Evolutionary conservation across 345 rosid genomes (phyloP), one percentile per base, ranked within the genome.

Genomic region (Conringia planisiliqua): DNA sequence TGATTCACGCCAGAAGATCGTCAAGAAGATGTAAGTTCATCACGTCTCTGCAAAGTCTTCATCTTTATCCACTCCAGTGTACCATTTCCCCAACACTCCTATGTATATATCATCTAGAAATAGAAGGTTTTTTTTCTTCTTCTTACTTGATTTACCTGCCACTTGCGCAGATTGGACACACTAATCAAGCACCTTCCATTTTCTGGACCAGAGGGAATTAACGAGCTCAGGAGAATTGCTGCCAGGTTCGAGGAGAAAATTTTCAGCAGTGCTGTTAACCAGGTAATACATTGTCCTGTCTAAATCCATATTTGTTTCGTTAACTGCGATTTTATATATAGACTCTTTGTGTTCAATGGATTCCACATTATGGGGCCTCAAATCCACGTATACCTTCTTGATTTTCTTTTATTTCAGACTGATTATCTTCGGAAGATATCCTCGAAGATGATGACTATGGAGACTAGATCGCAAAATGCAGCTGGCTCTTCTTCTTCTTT

Each of bases 351-450:
- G 46, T 16, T 18, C 42, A 30, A 2, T 72, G 20, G 62, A 26
- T n/a, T 47, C 10, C 32, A 51, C 43, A 30, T 6, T 44, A 46
- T n/a, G 50, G 50, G 50, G 20, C 1, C 7, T 6, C 56, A 20
- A 22, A 24, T 22, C 29, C 27, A 47, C 26, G 7, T 39, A 5
- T 11, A 24, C 11, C 26, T 43, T 43, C 35, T 7, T 65, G 52
- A 47, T 50, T 85, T 77, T 36, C 79, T 66, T 44, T 79, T 56
- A 10, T 36, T 59, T 59, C 32, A 60, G 65, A 27, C 70, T 10
- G 96, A 90, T 70, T 92, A 90, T 80, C 70, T 92, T 18, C 83
- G 81, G 68, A 82, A 78, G 75, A 85, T 92, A 80, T 87, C 93
- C 9, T 5, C 73, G 77, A 87, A 87, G 86, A 83, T 92, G 93